Conservation (phyloP, 169 alveolate genomes). For the Babesia bigemina region DNA sequence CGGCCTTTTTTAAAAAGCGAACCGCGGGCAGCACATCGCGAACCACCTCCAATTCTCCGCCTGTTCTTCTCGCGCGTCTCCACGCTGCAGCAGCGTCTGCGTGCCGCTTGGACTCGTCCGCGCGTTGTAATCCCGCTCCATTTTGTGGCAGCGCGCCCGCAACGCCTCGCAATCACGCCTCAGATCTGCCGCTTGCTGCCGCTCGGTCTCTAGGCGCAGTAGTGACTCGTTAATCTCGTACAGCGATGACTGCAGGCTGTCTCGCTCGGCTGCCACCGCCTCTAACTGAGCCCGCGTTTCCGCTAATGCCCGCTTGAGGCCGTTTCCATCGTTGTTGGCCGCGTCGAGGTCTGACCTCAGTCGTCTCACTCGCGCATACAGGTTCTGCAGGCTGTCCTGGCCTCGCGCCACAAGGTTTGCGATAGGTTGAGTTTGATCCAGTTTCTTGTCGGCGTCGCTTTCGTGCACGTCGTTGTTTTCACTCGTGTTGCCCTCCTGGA, state of each 20-base stretch:
- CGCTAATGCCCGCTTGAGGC: background rate
- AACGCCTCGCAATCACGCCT: conserved; percentile 37
- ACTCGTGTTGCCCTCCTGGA: background rate
- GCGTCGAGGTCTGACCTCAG: conserved; percentile 34
- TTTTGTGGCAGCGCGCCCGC: conserved; percentile 44
- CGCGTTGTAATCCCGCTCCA: conserved; percentile 21
- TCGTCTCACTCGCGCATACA: conserved; percentile 14
- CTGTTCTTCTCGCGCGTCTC: background rate
- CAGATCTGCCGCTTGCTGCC: conserved; percentile 41
- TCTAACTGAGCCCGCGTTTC: conserved; percentile 24
- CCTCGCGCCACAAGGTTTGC: conserved; percentile 39
- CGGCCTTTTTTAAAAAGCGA: background rate
- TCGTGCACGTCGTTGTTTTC: background rate
- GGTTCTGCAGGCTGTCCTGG: conserved; percentile 38
- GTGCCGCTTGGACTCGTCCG: background rate
- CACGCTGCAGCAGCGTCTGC: background rate
- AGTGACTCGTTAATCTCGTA: conserved; percentile 16
- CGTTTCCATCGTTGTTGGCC: conserved; percentile 15
- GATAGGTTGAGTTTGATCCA: conserved; percentile 25
- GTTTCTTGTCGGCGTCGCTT: background rate
- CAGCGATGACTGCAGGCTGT: conserved; percentile 19
- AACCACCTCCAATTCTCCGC: conserved; percentile 8
- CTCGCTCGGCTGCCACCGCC: conserved; percentile 33
- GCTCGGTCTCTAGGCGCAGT: conserved; percentile 39
- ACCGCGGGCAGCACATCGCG: conserved; percentile 49